A percentile compares a stretch with the other conserved stretches of the same genome.
Evolutionary conservation across 768 basidiomycete genomes (phyloP).

Genomic region (Hygrophorus russula): DNA sequence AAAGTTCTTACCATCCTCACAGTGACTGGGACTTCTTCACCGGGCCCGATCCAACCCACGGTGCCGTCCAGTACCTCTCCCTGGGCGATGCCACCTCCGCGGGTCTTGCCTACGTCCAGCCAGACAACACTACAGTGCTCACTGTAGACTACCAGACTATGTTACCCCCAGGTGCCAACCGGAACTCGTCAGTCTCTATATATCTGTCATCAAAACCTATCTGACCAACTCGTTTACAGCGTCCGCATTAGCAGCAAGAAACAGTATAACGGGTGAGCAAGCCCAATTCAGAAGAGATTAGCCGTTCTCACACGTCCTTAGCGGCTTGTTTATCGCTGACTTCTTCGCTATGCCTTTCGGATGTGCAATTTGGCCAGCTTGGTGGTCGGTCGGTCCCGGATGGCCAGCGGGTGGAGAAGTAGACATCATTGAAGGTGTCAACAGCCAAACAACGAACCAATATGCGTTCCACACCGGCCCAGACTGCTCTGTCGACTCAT

Average conservation of each 20-base stretch:
- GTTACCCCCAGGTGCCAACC: slow-evolving; percentile 38
- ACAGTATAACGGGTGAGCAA: slow-evolving; percentile 26
- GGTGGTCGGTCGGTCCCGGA: slow-evolving; percentile 36
- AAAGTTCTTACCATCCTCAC: slow-evolving; percentile 2
- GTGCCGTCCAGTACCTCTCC: slow-evolving; percentile 50
- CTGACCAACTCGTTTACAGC: slow-evolving; percentile 19
- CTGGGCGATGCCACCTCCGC: slow-evolving; percentile 34
- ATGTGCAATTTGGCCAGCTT: slow-evolving; percentile 53
- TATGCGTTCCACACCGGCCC: slow-evolving; percentile 52
- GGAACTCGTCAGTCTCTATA: slow-evolving; percentile 35
- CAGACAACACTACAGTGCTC: slow-evolving; percentile 44
- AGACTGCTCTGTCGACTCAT: slow-evolving; percentile 21
- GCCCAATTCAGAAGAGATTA: too few species aligned
- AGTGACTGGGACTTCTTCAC: slow-evolving; percentile 65
- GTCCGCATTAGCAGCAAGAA: slow-evolving; percentile 61
- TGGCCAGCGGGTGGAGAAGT: slow-evolving; percentile 36
- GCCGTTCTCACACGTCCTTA: too few species aligned
- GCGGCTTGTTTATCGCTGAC: slow-evolving; percentile 71
- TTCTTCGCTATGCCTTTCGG: slow-evolving; percentile 62
- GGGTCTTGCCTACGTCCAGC: slow-evolving; percentile 52
- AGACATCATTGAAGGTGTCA: slow-evolving; percentile 68
- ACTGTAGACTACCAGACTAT: slow-evolving; percentile 48
- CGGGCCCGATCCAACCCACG: slow-evolving; percentile 55
- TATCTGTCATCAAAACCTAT: neutral
- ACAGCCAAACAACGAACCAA: slow-evolving; percentile 45